phyloP scores from a whole-genome alignment of 1,139 yeast species.

The Pneumocystis wakefieldiae region DNA sequence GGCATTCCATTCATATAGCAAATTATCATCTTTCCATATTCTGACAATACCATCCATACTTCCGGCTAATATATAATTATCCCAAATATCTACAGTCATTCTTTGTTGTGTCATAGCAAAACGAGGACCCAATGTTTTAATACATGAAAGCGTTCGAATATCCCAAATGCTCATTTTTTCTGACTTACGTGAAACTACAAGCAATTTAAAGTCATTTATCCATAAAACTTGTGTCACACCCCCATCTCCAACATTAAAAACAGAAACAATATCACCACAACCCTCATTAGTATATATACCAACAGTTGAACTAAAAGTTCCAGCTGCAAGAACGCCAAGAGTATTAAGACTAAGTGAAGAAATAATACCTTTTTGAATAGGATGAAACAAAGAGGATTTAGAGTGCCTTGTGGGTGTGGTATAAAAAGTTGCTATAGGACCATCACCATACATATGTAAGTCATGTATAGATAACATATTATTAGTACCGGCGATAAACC shows the following conservation, averaged over 20 bases:
- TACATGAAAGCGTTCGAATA: neutral
- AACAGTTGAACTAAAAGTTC: neutral
- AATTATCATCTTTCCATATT: neutral
- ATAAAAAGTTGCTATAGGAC: neutral
- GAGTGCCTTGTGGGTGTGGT: neutral
- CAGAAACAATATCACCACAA: neutral
- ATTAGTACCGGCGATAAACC: neutral
- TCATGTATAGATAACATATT: neutral
- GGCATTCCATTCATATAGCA: neutral
- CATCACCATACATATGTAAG: neutral
- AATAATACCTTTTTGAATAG: neutral
- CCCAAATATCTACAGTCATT: neutral
- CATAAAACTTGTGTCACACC: constrained; percentile 1
- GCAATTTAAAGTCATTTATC: neutral
- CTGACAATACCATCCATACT: neutral
- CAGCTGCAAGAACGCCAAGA: neutral
- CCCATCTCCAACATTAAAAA: neutral
- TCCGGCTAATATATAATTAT: neutral
- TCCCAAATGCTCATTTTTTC: constrained; percentile 1
- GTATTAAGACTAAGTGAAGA: neutral
- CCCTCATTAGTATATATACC: neutral
- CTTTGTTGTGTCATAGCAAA: neutral
- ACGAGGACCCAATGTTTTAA: neutral
- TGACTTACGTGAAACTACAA: neutral
- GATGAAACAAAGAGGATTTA: neutral